These are phyloP conservation scores for Margaritispora aquatica DNA, from an alignment of 495 filamentous ascomycete species.

Conservation along the genomic window DNA sequence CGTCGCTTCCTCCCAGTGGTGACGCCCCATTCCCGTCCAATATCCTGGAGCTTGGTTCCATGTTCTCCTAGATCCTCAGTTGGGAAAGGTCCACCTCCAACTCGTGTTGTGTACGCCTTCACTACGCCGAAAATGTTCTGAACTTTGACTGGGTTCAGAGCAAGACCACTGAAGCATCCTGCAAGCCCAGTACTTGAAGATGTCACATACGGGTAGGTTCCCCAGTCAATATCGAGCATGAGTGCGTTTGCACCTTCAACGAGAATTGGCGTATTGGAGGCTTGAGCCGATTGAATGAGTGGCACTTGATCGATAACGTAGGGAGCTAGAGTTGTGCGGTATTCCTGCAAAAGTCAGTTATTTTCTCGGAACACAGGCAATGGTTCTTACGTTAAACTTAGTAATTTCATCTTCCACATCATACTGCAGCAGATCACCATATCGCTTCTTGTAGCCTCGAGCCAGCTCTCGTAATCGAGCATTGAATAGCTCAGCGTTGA, in stretches of 20 bases:
- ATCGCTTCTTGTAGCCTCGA: conserved; percentile 58
- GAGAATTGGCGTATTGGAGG: conserved; percentile 59
- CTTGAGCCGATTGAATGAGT: conserved; percentile 49
- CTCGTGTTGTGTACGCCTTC: conserved; percentile 66
- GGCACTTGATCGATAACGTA: conserved; percentile 65
- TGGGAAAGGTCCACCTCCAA: conserved; percentile 78
- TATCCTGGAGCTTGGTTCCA: conserved; percentile 37
- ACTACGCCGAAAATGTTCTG: conserved; percentile 78
- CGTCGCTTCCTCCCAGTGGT: conserved; percentile 79
- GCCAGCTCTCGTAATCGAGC: conserved; percentile 62
- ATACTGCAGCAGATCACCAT: conserved; percentile 67
- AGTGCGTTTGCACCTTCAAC: conserved; percentile 81
- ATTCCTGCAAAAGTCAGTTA: conserved; percentile 36
- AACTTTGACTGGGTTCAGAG: neutral
- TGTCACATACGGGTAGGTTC: conserved; percentile 74
- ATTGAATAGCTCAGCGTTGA: conserved; percentile 70
- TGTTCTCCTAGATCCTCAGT: conserved; percentile 65
- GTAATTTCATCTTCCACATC: conserved; percentile 76
- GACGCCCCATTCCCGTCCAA: conserved; percentile 39
- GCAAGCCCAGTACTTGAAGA: neutral
- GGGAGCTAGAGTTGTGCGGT: conserved; percentile 58
- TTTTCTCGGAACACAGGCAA: neutral
- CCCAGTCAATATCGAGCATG: conserved; percentile 38
- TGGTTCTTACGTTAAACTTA: conserved; percentile 7
- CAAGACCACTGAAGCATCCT: neutral